These are phyloP conservation scores for Ophiosphaerella korrae DNA, from an alignment of 2,329 filamentous ascomycete genomes.

Conservation along the genomic window DNA sequence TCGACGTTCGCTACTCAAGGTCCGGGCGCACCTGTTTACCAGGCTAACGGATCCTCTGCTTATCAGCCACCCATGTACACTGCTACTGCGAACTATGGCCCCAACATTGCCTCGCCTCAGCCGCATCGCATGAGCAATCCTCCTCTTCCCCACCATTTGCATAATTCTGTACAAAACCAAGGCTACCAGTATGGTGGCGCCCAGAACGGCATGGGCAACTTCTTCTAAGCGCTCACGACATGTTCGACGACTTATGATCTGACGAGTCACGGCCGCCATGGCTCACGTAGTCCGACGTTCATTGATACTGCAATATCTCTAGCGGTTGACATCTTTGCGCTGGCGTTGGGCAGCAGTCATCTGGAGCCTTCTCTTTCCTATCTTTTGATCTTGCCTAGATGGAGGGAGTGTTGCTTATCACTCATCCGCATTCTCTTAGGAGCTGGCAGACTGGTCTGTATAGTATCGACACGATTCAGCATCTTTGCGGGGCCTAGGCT, in stretches of 20 bases:
- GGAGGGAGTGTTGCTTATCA: conserved; percentile 21
- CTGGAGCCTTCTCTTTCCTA: conserved; percentile 32
- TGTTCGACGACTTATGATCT: conserved; percentile 55
- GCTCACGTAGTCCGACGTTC: conserved; percentile 18
- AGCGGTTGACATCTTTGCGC: conserved; percentile 25
- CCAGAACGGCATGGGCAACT: conserved; percentile 51
- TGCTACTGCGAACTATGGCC: conserved; percentile 40
- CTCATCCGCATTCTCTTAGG: conserved; percentile 16
- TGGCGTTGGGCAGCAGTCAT: conserved; percentile 29
- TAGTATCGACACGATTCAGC: conserved; percentile 41
- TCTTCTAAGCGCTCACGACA: conserved; percentile 43
- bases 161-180: conserved; percentile 48
- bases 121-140: conserved; percentile 46
- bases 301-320: conserved; percentile 27
- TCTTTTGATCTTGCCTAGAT: conserved; percentile 30
- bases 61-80: conserved; percentile 43
- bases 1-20: conserved; percentile 25
- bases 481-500: conserved; percentile 40
- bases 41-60: conserved; percentile 4
- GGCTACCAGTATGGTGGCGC: conserved; percentile 46
- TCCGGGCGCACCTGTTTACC: conserved; percentile 5
- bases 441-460: conserved; percentile 39
- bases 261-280: conserved; percentile 53
- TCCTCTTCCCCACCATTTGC: conserved; percentile 42
- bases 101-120: conserved; percentile 43